Evolutionary conservation across 2,329 filamentous ascomycete species (phyloP).

Genomic region (Fusarium sp.): DNA sequence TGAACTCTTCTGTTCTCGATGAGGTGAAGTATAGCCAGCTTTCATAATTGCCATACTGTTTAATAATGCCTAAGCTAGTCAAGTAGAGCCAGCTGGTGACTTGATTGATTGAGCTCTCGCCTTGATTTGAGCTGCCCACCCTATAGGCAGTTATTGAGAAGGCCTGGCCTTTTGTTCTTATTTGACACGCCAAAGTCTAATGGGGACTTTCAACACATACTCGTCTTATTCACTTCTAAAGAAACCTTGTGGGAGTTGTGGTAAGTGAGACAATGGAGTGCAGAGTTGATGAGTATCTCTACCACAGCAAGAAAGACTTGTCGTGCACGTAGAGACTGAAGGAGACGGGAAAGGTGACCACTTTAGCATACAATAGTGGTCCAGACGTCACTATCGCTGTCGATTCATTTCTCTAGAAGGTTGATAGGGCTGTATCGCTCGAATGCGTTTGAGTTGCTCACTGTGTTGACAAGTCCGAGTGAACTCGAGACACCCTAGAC

Average conservation of each 20-base stretch:
- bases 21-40: background rate
- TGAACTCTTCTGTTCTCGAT: background rate
- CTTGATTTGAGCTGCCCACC: background rate
- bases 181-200: background rate
- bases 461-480: background rate
- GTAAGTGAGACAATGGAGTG: background rate
- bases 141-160: background rate
- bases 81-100: background rate
- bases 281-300: background rate
- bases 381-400: rapidly evolving
- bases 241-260: rapidly evolving
- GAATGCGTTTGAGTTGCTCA: background rate
- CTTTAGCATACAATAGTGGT: too few species aligned
- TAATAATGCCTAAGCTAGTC: background rate
- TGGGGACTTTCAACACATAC: background rate
- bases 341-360: background rate
- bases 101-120: background rate
- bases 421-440: too few species aligned
- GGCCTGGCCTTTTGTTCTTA: background rate
- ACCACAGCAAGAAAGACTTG: too few species aligned
- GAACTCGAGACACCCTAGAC: background rate
- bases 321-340: background rate
- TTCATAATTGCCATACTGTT: background rate
- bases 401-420: too few species aligned
- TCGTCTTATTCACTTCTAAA: background rate